Conservation (phyloP, 352 stramenopile species). For the Pythium scleroteichum region DNA sequence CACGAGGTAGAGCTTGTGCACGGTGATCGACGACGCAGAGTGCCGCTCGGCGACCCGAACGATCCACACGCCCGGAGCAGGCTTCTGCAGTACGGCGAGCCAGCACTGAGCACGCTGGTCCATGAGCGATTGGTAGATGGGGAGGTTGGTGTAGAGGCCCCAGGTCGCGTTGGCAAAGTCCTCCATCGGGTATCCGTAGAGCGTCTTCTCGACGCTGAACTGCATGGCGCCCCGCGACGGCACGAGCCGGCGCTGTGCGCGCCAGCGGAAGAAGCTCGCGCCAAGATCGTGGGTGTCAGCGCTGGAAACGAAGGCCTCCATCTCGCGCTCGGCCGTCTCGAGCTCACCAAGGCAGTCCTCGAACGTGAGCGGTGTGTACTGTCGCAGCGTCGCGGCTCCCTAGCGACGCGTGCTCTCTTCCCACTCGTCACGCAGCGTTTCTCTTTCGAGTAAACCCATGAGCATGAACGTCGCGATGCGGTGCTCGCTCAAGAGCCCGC, state of each 20-base stretch:
- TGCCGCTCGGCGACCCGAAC: neutral
- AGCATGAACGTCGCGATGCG: neutral
- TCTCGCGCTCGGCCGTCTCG: slow-evolving; percentile 1
- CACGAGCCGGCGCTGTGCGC: no score
- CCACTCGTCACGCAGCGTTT: neutral
- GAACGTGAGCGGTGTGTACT: slow-evolving; percentile 1
- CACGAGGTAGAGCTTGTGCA: slow-evolving; percentile 5
- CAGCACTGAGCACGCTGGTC: neutral
- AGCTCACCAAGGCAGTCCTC: slow-evolving; percentile 2
- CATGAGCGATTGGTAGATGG: neutral
- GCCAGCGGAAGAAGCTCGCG: neutral
- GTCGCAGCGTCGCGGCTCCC: neutral
- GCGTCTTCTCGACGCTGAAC: slow-evolving; percentile 15
- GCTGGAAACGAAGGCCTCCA: slow-evolving; percentile 5
- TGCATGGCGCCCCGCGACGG: neutral
- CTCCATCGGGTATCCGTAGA: neutral
- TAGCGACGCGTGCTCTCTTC: neutral
- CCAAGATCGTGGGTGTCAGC: slow-evolving; percentile 2
- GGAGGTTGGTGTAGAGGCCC: slow-evolving; percentile 1
- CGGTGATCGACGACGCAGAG: neutral
- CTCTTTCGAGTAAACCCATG: neutral
- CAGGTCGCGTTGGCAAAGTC: slow-evolving; percentile 7
- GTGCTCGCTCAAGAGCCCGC: slow-evolving; percentile 1
- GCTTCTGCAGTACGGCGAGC: neutral
- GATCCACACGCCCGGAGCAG: neutral